phyloP scores from a whole-genome alignment of 345 rosid genomes.

The Brassica nigra region DNA sequence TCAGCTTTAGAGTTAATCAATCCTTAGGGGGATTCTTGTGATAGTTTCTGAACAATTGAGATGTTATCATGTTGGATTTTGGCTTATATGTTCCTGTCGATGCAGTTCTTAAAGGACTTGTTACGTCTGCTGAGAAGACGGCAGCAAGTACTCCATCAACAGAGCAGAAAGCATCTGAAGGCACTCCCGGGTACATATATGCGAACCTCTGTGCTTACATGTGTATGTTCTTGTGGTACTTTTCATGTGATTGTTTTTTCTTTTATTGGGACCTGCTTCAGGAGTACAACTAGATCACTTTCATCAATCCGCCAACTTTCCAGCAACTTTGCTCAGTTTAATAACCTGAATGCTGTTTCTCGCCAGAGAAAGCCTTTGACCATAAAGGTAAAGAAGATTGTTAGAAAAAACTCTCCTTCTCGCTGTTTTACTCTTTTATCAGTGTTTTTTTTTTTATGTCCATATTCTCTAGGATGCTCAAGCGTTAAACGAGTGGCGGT shows the following conservation, averaged over 20 bases:
- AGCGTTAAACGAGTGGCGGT: slow-evolving; percentile 89
- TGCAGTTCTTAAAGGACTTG: slow-evolving; percentile 85
- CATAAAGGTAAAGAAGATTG: slow-evolving; percentile 54
- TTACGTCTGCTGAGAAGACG: slow-evolving; percentile 70
- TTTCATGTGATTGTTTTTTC: not conserved
- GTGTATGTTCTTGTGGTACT: slow-evolving; percentile 7
- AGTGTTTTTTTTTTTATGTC: not conserved
- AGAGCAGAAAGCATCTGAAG: slow-evolving; percentile 74
- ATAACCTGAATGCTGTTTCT: slow-evolving; percentile 64
- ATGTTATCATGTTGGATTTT: not conserved
- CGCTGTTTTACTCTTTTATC: not conserved
- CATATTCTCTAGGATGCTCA: slow-evolving; percentile 72
- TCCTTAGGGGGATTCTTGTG: not conserved
- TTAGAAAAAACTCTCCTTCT: not conserved
- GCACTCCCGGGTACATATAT: slow-evolving; percentile 48
- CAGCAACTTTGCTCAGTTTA: slow-evolving; percentile 80
- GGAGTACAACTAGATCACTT: slow-evolving; percentile 59
- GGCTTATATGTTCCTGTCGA: slow-evolving; percentile 16
- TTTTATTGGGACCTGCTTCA: slow-evolving; percentile 42
- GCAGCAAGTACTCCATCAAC: slow-evolving; percentile 60
- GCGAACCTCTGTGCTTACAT: not conserved
- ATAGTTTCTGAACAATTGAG: not conserved
- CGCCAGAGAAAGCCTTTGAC: slow-evolving; percentile 85
- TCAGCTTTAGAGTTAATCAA: not conserved
- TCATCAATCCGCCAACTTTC: slow-evolving; percentile 85